These are phyloP conservation scores for Amylostereum areolatum DNA, from an alignment of 1,284 basidiomycete genomes.

Conservation along the genomic window DNA sequence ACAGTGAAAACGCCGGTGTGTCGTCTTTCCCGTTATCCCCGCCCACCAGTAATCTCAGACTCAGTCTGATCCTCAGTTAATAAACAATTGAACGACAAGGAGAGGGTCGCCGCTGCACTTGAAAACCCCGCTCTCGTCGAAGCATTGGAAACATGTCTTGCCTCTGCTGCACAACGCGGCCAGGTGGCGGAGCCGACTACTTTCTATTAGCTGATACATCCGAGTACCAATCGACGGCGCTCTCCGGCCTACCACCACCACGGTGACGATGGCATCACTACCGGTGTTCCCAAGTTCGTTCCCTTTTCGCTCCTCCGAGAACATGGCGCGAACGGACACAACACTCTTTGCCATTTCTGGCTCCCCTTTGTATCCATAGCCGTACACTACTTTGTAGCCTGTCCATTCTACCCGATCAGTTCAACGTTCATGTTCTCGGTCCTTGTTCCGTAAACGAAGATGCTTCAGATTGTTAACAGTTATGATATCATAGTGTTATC, in stretches of 20 bases:
- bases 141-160: constrained; percentile 86
- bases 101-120: constrained; percentile 93
- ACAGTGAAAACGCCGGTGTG: constrained; percentile 84
- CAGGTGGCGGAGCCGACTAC: not conserved
- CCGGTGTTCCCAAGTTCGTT: no score
- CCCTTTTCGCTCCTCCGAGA: no score
- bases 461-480: no score
- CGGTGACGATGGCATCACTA: no score
- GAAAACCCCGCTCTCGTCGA: constrained; percentile 87
- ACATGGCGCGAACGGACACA: no score
- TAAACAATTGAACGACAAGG: constrained; percentile 99
- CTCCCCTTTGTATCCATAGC: constrained; percentile 2
- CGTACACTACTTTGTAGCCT: not conserved
- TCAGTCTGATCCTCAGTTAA: constrained; percentile 57
- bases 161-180: constrained; percentile 13
- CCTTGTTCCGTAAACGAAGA: no score
- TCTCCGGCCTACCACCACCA: no score
- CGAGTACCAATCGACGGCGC: no score
- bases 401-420: no score
- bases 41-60: not conserved
- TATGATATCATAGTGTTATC: no score
- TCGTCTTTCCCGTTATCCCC: not conserved
- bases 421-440: no score
- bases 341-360: no score
- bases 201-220: not conserved